A percentile compares a stretch with the other conserved stretches of the same genome.
These are phyloP conservation scores for Xylaria acuta DNA, from an alignment of 495 filamentous ascomycete genomes.

Conservation along the genomic window DNA sequence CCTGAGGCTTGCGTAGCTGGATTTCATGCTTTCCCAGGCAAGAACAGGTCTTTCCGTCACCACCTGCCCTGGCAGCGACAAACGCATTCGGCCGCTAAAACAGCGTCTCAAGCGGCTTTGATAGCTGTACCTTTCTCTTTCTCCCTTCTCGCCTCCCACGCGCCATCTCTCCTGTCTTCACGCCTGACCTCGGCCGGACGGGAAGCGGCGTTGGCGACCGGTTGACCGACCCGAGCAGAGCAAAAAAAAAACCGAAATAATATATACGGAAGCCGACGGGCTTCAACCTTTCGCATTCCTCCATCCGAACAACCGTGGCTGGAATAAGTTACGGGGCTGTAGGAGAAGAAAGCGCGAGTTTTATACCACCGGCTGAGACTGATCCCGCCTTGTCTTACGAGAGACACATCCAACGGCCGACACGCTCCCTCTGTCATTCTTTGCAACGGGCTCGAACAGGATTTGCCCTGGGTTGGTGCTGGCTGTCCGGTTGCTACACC, in stretches of 20 bases:
- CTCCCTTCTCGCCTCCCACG: neutral
- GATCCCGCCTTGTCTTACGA: conserved; percentile 22
- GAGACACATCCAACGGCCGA: conserved; percentile 15
- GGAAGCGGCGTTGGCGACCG: neutral
- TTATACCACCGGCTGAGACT: conserved; percentile 15
- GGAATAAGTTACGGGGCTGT: neutral
- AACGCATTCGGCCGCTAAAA: conserved; percentile 4
- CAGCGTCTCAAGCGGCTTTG: conserved; percentile 10
- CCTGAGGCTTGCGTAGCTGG: conserved; percentile 13
- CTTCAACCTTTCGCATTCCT: neutral
- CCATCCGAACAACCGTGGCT: conserved; percentile 1
- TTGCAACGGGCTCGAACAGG: neutral
- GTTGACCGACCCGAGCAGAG: neutral
- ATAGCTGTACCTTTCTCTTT: conserved; percentile 20
- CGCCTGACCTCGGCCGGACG: neutral
- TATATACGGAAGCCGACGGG: neutral
- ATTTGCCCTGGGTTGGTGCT: conserved; percentile 3
- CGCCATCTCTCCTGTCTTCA: neutral
- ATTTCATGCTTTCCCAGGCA: neutral
- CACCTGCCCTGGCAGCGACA: conserved; percentile 1
- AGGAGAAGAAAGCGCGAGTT: conserved; percentile 10
- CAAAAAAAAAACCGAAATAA: neutral
- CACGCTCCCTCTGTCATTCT: neutral
- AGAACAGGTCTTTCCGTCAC: neutral
- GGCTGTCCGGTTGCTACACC: neutral